A percentile compares a stretch with the other conserved stretches of the same genome.
Evolutionary conservation across 495 filamentous ascomycete species (phyloP).

Genomic region (Penicillium coffeae): DNA sequence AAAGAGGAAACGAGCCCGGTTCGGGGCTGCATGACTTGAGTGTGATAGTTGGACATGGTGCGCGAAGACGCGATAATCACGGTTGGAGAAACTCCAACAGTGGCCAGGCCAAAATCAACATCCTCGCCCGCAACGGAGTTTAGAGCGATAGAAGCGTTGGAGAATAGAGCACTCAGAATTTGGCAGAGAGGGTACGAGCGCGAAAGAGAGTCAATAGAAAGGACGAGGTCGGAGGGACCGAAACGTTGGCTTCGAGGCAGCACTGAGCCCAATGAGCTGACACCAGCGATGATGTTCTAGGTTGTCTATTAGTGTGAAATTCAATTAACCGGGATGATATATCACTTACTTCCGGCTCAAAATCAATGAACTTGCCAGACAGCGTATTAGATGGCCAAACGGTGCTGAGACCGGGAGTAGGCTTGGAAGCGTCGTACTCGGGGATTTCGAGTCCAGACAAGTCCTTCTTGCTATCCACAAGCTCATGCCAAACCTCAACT

Average conservation of each 20-base stretch:
- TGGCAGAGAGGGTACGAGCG: constrained; percentile 74
- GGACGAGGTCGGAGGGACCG: constrained; percentile 69
- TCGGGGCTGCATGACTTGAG: constrained; percentile 46
- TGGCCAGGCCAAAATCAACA: constrained; percentile 67
- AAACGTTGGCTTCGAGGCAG: constrained; percentile 73
- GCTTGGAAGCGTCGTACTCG: constrained; percentile 42
- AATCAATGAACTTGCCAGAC: constrained; percentile 67
- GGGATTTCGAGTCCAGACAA: constrained; percentile 47
- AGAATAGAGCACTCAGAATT: constrained; percentile 77
- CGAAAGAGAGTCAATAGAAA: constrained; percentile 81
- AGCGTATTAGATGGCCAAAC: constrained; percentile 56
- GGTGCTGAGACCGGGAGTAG: constrained; percentile 51
- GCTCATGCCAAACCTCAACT: constrained; percentile 83
- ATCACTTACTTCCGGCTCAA: constrained; percentile 56
- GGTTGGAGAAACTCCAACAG: constrained; percentile 71
- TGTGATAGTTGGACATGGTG: constrained; percentile 65
- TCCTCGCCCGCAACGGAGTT: constrained; percentile 75
- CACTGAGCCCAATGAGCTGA: constrained; percentile 70
- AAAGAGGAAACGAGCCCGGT: constrained; percentile 52
- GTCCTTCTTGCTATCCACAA: constrained; percentile 61
- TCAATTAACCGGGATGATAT: neutral
- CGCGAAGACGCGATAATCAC: constrained; percentile 75
- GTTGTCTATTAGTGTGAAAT: constrained; percentile 7
- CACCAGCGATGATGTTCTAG: constrained; percentile 73
- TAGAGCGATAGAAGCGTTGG: constrained; percentile 79